Base-by-base conservation (phyloP, 2,329 filamentous ascomycete species). In the Fusarium floridanum region DNA sequence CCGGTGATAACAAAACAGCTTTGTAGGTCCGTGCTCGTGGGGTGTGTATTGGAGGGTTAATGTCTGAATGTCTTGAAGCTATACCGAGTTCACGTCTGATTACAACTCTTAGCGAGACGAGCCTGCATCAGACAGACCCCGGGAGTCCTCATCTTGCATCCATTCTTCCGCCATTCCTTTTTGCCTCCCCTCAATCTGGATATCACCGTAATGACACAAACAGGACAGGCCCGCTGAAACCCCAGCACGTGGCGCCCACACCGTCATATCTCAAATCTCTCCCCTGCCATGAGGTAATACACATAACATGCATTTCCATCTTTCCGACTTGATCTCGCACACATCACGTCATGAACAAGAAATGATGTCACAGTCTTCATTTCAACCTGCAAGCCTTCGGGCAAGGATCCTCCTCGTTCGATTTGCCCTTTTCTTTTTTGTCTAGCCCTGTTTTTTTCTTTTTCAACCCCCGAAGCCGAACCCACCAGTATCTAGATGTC, bases 361-460 rank as follows among this genome's bases (percentile, higher is more conserved):
- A 29, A 75, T 72, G 62, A 75, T 75, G 72, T 75, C 72, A 73
- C 66, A 32, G 64, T 48, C 60, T 73, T 11, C 17, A 61, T 56
- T 67, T 53, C 9, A 17, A 24, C 39, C 48, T 64, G 68, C 57
- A 59, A 17, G 16, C 50, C 41, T 8, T 62, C 63, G 56, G 55
- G 41, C 45, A 71, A 60, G 60, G 67, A 56, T 63, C 45, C 43
- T 45, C 61, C 29, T 61, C 50, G 29, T 68, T 68, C 36, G 39
- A 50, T 24, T 29, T 57, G 24, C 36, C 53, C 7, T 68, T 68
- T 63, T 36, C 65, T 61, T 59, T 45, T 50, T 62, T 63, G n/a
- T 36, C 10, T 27, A 64, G 61, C 67, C 39, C 34, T 64, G 41
- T 62, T 64, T 29, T 39, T 56, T 29, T 39, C 29, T 64, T 59